Base-by-base conservation (phyloP, 352 stramenopile genomes). In the Globisporangium canariense region DNA sequence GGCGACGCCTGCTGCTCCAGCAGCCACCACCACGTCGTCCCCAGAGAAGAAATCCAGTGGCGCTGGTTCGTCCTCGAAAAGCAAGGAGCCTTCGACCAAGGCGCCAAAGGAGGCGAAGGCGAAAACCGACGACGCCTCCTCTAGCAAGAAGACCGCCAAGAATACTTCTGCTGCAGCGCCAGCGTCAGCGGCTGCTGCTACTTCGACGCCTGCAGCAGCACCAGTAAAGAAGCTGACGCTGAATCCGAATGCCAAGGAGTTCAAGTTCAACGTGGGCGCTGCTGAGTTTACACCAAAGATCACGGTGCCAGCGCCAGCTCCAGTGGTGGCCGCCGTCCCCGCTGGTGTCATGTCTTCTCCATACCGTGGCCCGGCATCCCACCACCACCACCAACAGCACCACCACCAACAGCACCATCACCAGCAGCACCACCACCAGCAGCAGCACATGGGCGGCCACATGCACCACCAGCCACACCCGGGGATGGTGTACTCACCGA, bases 221-320 rank as follows among this genome's bases (percentile, higher is more conserved):
- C 38, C 51, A 49, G 53, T 74, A 45, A 94, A 91, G 69, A 93
- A 91, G 69, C 73, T 96, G 60, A 65, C 56, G 25, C 73, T 96
- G 62, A 96, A 96, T 62, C 81, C 85, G 41, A 90, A 93, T 34
- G 86, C 86, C 3, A 94, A 93, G 73, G 88, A 96, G 65, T 96
- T 94, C 69, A 94, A 93, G 69, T 73, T 93, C 36, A 94, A 72
- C 46, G 83, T 83, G 9, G 62, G 73, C 3, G 88, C 88, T 18
- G 62, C 71, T 6, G 66, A 66, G 46, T 96, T 96, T 61, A 93
- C 83, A 40, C 88, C 88, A 18, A 88, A 72, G 58, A 88, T 91
- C 41, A 63, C 55, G 34, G 25, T 22, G 14, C 49, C 49, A 54
- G 49, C 56, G 0, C 60, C 66, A 25, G 59, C 45, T 6, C 25